These are phyloP conservation scores for Lupinus albus DNA, from an alignment of 306 rosid genomes.

Conservation along the genomic window DNA sequence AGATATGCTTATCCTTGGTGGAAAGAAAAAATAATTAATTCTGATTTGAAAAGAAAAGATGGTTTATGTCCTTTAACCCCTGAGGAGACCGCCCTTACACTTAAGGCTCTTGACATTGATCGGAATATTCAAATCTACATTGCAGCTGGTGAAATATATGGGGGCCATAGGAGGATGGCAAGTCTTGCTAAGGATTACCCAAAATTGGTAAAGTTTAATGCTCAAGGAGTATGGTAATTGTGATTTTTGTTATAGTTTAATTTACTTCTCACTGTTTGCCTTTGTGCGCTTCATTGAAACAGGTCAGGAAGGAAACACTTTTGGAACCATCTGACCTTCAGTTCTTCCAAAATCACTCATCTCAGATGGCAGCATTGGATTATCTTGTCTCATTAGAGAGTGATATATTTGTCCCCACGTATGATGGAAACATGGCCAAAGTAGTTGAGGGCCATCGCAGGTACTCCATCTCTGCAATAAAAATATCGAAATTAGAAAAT, in stretches of 20 bases:
- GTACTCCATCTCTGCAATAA: constrained; percentile 50
- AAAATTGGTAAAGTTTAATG: constrained; percentile 61
- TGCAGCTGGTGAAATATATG: constrained; percentile 98
- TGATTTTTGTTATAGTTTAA: constrained; percentile 23
- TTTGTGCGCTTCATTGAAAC: constrained; percentile 46
- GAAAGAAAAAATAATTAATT: constrained; percentile 93
- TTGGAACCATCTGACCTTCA: constrained; percentile 79
- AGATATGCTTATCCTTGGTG: constrained; percentile 99
- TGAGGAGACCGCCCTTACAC: constrained; percentile 92
- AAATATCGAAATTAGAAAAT: not conserved
- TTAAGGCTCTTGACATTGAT: constrained; percentile 86
- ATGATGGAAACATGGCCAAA: constrained; percentile 99
- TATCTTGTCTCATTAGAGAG: constrained; percentile 95
- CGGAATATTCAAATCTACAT: constrained; percentile 86
- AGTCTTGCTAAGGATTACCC: constrained; percentile 79
- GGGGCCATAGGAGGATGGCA: constrained; percentile 81
- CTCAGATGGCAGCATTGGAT: constrained; percentile 99
- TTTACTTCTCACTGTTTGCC: constrained; percentile 25
- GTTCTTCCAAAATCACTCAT: constrained; percentile 92
- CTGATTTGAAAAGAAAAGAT: constrained; percentile 95
- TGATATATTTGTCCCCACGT: constrained; percentile 94
- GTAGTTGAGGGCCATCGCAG: constrained; percentile 99
- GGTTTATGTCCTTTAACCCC: constrained; percentile 97
- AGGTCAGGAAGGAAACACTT: constrained; percentile 95
- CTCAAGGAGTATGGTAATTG: constrained; percentile 24